These are phyloP conservation scores for Penicillium sp. DNA, from an alignment of 2,329 filamentous ascomycete genomes.

Conservation along the genomic window DNA sequence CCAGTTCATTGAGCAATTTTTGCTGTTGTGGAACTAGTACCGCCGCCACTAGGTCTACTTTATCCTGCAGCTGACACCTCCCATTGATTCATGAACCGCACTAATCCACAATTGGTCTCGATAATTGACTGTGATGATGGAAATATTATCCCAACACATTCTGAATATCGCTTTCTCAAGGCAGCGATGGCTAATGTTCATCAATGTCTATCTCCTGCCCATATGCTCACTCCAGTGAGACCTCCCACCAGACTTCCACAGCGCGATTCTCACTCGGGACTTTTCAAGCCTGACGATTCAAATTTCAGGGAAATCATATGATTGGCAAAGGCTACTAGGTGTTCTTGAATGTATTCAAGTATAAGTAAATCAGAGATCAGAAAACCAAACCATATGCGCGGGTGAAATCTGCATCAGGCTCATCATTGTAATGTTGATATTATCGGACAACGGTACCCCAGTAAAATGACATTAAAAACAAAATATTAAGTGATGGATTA, in stretches of 20 bases:
- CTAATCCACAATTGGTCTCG: neutral
- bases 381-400: neutral
- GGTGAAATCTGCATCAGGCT: neutral
- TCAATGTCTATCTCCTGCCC: neutral
- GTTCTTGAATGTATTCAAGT: neutral
- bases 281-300: neutral
- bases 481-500: neutral
- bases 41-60: neutral
- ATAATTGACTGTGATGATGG: neutral
- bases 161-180: neutral
- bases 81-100: neutral
- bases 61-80: neutral
- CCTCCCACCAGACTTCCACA: neutral
- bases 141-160: neutral
- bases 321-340: neutral
- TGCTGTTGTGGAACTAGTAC: neutral
- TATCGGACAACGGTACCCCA: neutral
- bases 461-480: neutral
- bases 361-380: neutral
- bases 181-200: too few relatives aligned
- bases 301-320: neutral
- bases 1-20: neutral
- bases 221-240: neutral
- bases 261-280: neutral
- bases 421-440: neutral